phyloP scores from a whole-genome alignment of 1,284 basidiomycete genomes.

The Boletus calvinii region DNA sequence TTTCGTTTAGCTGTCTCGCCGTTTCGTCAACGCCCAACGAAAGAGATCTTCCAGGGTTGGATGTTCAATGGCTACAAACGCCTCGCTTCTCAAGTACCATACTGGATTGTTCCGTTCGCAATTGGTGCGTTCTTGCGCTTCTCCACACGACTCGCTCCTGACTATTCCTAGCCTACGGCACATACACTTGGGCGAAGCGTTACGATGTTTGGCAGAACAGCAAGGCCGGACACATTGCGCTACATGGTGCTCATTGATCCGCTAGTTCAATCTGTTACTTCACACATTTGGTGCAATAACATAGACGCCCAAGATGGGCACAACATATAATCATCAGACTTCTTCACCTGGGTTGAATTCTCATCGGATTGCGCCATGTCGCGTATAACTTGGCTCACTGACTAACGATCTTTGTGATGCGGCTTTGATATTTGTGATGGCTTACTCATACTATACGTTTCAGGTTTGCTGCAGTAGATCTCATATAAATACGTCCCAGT shows the following conservation, averaged over 20 bases:
- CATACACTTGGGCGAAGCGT: conserved; percentile 81
- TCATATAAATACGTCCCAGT: conserved; percentile 17
- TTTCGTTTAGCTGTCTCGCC: conserved; percentile 70
- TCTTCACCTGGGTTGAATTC: not conserved
- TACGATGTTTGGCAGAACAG: conserved; percentile 73
- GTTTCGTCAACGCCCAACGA: conserved; percentile 72
- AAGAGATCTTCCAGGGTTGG: conserved; percentile 71
- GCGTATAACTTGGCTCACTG: not conserved
- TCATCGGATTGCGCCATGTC: conserved; percentile 12
- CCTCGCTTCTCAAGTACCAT: conserved; percentile 71
- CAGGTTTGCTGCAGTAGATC: no score
- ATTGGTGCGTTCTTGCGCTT: conserved; percentile 56
- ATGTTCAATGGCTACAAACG: conserved; percentile 88
- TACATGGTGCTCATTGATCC: conserved; percentile 31
- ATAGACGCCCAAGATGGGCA: conserved; percentile 18
- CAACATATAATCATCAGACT: not conserved
- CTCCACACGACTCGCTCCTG: not conserved
- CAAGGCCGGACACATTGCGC: conserved; percentile 76
- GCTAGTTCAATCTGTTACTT: conserved; percentile 15
- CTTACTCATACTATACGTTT: conserved; percentile 22
- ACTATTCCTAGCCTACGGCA: conserved; percentile 64
- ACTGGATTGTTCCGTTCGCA: conserved; percentile 78
- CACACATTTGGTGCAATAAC: conserved; percentile 12
- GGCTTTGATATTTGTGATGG: conserved; percentile 23
- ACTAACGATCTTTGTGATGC: conserved; percentile 22